These are phyloP conservation scores for Globomyces sp. DNA, from an alignment of 371 early-diverging fungal species.

Conservation along the genomic window DNA sequence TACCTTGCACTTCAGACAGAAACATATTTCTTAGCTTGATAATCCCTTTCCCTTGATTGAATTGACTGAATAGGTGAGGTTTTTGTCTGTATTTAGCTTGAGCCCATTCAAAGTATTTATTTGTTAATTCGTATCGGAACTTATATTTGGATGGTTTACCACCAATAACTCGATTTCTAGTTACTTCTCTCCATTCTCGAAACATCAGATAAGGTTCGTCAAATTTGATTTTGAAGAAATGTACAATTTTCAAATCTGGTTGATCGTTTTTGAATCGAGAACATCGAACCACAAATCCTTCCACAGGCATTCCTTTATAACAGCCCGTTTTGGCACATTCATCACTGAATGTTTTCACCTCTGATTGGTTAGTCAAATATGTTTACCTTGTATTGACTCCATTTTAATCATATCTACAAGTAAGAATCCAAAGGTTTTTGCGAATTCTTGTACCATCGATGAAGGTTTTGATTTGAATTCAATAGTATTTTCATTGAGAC, in stretches of 20 bases:
- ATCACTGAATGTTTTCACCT: conserved; percentile 68
- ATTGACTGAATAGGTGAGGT: conserved; percentile 70
- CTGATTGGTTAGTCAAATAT: conserved; percentile 14
- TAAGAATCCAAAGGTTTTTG: conserved; percentile 74
- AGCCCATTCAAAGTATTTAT: conserved; percentile 76
- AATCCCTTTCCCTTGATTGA: conserved; percentile 71
- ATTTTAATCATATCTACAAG: conserved; percentile 46
- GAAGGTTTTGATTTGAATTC: conserved; percentile 71
- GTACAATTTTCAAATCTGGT: not conserved
- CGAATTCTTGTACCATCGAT: conserved; percentile 50
- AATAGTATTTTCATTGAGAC: conserved; percentile 78
- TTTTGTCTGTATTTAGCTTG: conserved; percentile 52
- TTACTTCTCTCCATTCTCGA: conserved; percentile 94
- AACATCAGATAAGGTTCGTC: conserved; percentile 90
- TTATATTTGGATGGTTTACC: conserved; percentile 18
- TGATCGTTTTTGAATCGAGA: conserved; percentile 37
- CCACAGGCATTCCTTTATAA: conserved; percentile 68
- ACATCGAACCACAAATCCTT: conserved; percentile 94
- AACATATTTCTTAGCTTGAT: conserved; percentile 72
- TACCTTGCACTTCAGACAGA: conserved; percentile 40
- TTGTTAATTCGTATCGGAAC: conserved; percentile 58
- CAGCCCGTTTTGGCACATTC: conserved; percentile 59
- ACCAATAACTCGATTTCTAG: conserved; percentile 54
- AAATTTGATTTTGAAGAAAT: conserved; percentile 90
- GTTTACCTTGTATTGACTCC: conserved; percentile 20